Base-by-base conservation (phyloP, 148 eudicot species). In the Chenopodium formosanum region DNA sequence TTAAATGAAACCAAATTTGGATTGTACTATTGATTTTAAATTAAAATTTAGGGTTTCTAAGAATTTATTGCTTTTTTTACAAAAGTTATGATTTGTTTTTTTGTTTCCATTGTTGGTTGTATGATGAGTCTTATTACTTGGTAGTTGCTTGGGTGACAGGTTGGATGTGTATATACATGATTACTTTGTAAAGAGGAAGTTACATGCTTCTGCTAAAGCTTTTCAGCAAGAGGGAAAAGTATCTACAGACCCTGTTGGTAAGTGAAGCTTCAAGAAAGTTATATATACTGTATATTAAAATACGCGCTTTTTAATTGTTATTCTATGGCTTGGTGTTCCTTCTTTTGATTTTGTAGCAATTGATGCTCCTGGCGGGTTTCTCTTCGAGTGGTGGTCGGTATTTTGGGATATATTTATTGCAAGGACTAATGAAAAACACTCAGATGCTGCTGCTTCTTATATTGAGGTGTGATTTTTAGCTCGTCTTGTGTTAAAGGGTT, bases 381-480 rank as follows among this genome's bases (percentile, higher is more conserved):
- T 88, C 66, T 88, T 88, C 29, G 90, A 88, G 77, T 88, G 90
- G 90, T 85, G 90, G 90, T 88, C 90, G 17, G 90, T 88, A 71
- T 88, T 88, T 82, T 88, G 90, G 90, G 90, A 88, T 67, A 88
- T 88, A 76, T 88, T 88, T 56, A 86, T 86, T 60, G 85, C 88
- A 50, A 86, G 90, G 79, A 83, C 88, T 37, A 88, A 86, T 86
- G 86, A 84, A 64, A 86, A 82, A 80, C 88, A 86, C 83, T 88
- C 90, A 0, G 86, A 84, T 53, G 80, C 85, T 75, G 90, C 90
- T 0, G 88, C 83, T 20, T 82, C 90, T 75, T 88, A 86, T 82
- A 84, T 88, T 67, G 88, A 88, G 88, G 90, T 86, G 71, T 27
- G 70, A 56, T 17, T 56, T 14, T 56, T 56, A 17, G 14, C 14